These are phyloP conservation scores for Sphaerosporella brunnea DNA, from an alignment of 495 filamentous ascomycete genomes.

Conservation along the genomic window DNA sequence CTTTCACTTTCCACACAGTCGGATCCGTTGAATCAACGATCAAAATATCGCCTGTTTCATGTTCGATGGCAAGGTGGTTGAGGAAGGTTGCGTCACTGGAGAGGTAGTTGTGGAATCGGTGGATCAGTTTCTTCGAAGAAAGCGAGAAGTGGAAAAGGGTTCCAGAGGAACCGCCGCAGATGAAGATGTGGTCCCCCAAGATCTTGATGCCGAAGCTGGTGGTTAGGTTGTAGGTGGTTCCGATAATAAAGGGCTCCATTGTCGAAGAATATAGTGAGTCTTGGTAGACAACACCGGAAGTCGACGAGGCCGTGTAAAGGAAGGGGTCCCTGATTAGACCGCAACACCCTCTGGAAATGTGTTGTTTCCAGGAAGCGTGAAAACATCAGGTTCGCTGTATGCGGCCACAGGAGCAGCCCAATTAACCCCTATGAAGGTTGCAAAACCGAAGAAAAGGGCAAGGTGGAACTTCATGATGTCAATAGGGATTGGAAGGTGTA, in stretches of 20 bases:
- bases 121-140: neutral
- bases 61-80: slow-evolving; percentile 7
- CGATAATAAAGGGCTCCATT: slow-evolving; percentile 6
- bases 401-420: no score
- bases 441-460: no score
- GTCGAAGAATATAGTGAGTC: slow-evolving; percentile 2
- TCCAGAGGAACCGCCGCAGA: slow-evolving; percentile 3
- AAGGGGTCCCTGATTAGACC: slow-evolving; percentile 1
- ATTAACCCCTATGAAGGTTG: no score
- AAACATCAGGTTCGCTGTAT: no score
- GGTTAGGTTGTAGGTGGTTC: neutral
- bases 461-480: no score
- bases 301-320: slow-evolving; percentile 9
- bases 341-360: slow-evolving; percentile 11
- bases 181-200: neutral
- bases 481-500: no score
- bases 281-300: slow-evolving; percentile 7
- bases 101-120: slow-evolving; percentile 2
- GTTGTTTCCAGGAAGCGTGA: slow-evolving; percentile 8
- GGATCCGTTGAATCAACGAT: slow-evolving; percentile 1
- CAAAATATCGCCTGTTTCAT: slow-evolving; percentile 2
- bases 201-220: slow-evolving; percentile 4
- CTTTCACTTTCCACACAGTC: neutral
- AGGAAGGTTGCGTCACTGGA: neutral
- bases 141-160: slow-evolving; percentile 4